A percentile compares a stretch with the other conserved stretches of the same genome.
phyloP scores from a whole-genome alignment of 805 yeast genomes.

The Candida yuanshanica region DNA sequence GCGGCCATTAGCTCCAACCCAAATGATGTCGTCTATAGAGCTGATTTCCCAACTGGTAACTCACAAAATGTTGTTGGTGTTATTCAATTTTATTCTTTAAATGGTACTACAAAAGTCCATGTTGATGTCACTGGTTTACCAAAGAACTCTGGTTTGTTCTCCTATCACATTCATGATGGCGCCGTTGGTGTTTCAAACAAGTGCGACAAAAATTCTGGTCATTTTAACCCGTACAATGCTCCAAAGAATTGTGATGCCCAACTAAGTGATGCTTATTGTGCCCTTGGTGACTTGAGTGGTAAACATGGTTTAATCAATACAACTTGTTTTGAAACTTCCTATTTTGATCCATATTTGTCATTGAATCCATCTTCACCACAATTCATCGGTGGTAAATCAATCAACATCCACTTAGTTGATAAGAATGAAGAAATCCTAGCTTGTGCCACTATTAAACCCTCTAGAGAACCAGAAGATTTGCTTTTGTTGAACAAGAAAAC shows the following conservation, averaged over 20 bases:
- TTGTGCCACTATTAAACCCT: constrained; percentile 48
- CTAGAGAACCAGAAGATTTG: constrained; percentile 24
- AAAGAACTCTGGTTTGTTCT: constrained; percentile 58
- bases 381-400: constrained; percentile 53
- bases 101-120: constrained; percentile 58
- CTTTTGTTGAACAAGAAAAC: constrained; percentile 22
- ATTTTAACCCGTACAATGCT: constrained; percentile 62
- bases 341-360: constrained; percentile 61
- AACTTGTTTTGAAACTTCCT: constrained; percentile 60
- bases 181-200: constrained; percentile 45
- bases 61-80: constrained; percentile 41
- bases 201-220: constrained; percentile 52
- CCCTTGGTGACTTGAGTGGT: constrained; percentile 73
- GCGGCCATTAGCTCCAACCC: constrained; percentile 16
- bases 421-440: constrained; percentile 50
- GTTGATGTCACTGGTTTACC: constrained; percentile 71
- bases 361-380: constrained; percentile 50
- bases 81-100: constrained; percentile 53
- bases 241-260: constrained; percentile 44
- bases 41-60: constrained; percentile 25
- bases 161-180: constrained; percentile 60
- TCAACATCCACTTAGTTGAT: constrained; percentile 46
- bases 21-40: constrained; percentile 24
- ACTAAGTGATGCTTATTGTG: constrained; percentile 51
- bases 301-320: constrained; percentile 71